These are phyloP conservation scores for Melampsora larici-populina DNA, from an alignment of 1,284 basidiomycete genomes.

Conservation along the genomic window DNA sequence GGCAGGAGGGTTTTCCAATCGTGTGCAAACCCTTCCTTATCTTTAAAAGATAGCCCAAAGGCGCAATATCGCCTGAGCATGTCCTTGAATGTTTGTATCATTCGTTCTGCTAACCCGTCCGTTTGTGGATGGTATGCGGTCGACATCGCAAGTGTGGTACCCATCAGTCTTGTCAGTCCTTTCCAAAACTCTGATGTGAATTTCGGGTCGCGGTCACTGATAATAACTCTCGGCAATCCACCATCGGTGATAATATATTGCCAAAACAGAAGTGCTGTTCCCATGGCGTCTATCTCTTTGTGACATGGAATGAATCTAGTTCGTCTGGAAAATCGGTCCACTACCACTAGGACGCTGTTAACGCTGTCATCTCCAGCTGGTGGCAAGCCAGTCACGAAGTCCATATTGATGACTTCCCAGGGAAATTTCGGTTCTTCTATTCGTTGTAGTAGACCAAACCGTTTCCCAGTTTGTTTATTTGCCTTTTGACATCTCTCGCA, in stretches of 20 bases:
- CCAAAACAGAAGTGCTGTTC: background rate
- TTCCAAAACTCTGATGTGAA: slow-evolving; percentile 59
- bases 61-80: too few relatives aligned
- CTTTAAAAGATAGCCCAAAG: too few relatives aligned
- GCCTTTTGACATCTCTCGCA: background rate
- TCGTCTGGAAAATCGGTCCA: background rate
- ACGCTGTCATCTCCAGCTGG: too few relatives aligned
- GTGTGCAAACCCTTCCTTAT: too few relatives aligned
- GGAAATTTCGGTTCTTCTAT: too few relatives aligned
- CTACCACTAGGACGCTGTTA: too few relatives aligned
- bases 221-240: slow-evolving; percentile 55
- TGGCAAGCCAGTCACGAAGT: too few relatives aligned
- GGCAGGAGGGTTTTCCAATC: slow-evolving; percentile 31
- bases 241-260: background rate
- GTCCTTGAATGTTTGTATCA: too few relatives aligned
- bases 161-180: slow-evolving; percentile 53
- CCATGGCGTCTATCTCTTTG: background rate
- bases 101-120: too few relatives aligned
- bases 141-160: slow-evolving; percentile 56
- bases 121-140: slow-evolving; percentile 57
- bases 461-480: too few relatives aligned
- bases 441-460: too few relatives aligned
- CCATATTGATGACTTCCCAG: too few relatives aligned
- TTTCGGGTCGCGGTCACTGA: slow-evolving; percentile 56
- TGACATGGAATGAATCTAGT: slow-evolving; percentile 4